Evolutionary conservation across 2,329 filamentous ascomycete species (phyloP).

Genomic region (Epichloe sibirici): DNA sequence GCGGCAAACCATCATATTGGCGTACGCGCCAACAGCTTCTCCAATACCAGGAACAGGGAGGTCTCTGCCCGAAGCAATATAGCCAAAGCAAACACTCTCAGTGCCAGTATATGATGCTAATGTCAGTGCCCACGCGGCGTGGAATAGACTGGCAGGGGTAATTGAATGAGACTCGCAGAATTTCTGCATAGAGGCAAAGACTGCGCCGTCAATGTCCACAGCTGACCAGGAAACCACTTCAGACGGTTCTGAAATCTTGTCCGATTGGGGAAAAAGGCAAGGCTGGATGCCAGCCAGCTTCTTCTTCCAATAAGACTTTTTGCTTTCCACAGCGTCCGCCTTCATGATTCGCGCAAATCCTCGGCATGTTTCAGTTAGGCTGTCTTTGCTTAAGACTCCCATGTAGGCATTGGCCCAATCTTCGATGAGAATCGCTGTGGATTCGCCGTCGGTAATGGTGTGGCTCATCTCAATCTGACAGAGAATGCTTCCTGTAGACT

Average conservation of each 20-base stretch:
- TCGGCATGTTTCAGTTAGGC: constrained; percentile 1
- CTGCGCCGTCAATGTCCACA: background rate
- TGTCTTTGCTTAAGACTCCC: background rate
- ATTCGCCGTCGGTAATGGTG: constrained; percentile 22
- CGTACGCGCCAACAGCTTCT: constrained; percentile 37
- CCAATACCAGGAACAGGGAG: constrained; percentile 34
- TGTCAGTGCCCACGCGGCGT: constrained; percentile 39
- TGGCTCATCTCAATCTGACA: constrained; percentile 24
- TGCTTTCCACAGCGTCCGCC: background rate
- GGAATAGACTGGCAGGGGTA: constrained; percentile 37
- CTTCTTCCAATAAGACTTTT: constrained; percentile 7
- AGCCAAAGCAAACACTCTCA: constrained; percentile 39
- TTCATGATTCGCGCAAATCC: constrained; percentile 2
- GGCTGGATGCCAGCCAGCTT: constrained; percentile 5
- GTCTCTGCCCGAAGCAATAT: constrained; percentile 41
- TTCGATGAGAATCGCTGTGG: constrained; percentile 10
- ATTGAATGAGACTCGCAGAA: constrained; percentile 28
- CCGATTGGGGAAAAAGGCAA: constrained; percentile 6
- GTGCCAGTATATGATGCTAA: constrained; percentile 33
- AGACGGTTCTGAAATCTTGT: background rate
- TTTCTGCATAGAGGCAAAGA: constrained; percentile 5
- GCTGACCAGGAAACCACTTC: background rate
- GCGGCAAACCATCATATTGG: constrained; percentile 42
- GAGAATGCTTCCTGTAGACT: constrained; percentile 6
- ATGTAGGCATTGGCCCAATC: constrained; percentile 4